phyloP scores from a whole-genome alignment of 2,329 filamentous ascomycete species.

The Claviceps sp. region DNA sequence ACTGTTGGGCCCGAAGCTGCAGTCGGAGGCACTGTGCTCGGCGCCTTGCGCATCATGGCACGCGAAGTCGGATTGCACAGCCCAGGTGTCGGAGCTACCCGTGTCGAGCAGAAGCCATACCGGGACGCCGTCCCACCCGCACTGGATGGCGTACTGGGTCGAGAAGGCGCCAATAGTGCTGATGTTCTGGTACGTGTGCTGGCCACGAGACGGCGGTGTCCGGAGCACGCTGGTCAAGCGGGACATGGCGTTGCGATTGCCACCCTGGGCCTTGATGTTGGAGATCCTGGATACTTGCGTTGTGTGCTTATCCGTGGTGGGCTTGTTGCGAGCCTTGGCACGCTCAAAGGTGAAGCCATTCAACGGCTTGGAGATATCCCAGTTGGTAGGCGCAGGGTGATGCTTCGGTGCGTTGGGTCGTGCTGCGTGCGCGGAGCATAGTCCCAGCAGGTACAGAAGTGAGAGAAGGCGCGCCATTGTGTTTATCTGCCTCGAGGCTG shows the following conservation, averaged over 20 bases:
- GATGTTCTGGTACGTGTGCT: constrained; percentile 23
- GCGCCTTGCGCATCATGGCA: constrained; percentile 26
- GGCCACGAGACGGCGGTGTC: constrained; percentile 7
- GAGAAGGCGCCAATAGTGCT: constrained; percentile 23
- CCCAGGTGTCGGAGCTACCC: constrained; percentile 39
- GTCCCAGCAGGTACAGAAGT: constrained; percentile 5
- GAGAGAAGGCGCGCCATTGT: background rate
- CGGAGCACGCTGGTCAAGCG: constrained; percentile 14
- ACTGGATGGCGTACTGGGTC: constrained; percentile 29
- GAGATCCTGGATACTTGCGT: constrained; percentile 21
- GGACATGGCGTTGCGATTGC: constrained; percentile 17
- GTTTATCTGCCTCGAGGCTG: background rate
- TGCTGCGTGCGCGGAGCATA: constrained; percentile 1
- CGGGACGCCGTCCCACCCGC: constrained; percentile 24
- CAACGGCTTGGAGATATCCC: constrained; percentile 22
- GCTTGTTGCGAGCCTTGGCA: constrained; percentile 15
- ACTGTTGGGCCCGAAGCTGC: constrained; percentile 27
- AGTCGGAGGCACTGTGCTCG: constrained; percentile 18
- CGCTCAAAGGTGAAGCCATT: constrained; percentile 25
- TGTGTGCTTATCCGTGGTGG: constrained; percentile 16
- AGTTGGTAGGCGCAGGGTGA: constrained; percentile 6
- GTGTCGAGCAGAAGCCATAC: constrained; percentile 35
- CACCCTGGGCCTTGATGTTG: constrained; percentile 13
- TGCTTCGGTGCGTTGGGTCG: background rate
- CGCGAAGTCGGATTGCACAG: constrained; percentile 24